Base-by-base conservation (phyloP, 495 filamentous ascomycete species). In the Beverwykella pulmonaria region DNA sequence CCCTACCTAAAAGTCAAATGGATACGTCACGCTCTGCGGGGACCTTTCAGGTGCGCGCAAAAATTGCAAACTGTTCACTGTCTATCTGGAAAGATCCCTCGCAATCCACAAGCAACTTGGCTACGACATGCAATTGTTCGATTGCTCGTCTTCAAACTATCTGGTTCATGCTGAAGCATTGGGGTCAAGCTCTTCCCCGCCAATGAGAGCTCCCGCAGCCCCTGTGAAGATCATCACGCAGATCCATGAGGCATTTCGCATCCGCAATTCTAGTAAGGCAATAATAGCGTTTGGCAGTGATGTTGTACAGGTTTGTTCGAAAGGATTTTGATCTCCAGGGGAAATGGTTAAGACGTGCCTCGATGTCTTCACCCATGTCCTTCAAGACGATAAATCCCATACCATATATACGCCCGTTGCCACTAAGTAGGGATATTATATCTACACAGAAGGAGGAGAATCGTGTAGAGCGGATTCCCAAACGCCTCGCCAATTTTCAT, bases 381-480 rank as follows among this genome's bases (percentile, higher is more conserved):
- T n/a, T n/a, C n/a, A n/a, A n/a, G n/a, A 7, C 48, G 4, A 6
- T 22, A 7, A 7, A 25, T 23, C 26, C 3, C 8, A 10, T 55
- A 20, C 52, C n/a, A n/a, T n/a, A 55, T 8, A 32, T n/a, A 8
- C 52, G 52, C 52, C 27, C 26, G 48, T 7, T 23, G 23, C 17
- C 14, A 30, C 8, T 12, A 29, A 34, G 52, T 32, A n/a, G 52
- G 25, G 52, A 55, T 55, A 55, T 55, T 26, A 44, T 55, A 55
- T 30, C 4, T 55, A 36, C 52, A 55, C 30, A 55, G 27, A 55
- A 44, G 39, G 39, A n/a, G 39, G 39, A 2, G 39, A 10, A 32
- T n/a, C 5, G 12, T 19, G 30, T 32, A 19, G 30, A 26, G 19
- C 17, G 26, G n/a, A 17, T 4, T 20, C n/a, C 26, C 12, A 20